Percentiles rank a stretch among this genome's conserved stretches.
phyloP scores from a whole-genome alignment of 176 grass and related monocot species.

The Bothriochloa decipiens region DNA sequence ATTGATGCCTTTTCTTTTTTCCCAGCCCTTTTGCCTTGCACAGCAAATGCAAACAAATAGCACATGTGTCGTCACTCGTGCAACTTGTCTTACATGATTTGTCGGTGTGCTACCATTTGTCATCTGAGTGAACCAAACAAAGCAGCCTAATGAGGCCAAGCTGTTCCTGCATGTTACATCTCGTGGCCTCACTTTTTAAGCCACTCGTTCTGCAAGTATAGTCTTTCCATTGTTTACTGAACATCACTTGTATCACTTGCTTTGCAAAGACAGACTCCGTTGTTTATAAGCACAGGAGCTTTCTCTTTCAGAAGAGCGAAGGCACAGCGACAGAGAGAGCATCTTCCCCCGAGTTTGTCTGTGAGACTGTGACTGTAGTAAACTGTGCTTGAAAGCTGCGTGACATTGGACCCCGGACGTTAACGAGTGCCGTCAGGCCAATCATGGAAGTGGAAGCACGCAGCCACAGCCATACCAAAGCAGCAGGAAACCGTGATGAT shows the following conservation, averaged over 20 bases:
- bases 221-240: background rate
- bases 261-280: background rate
- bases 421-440: background rate
- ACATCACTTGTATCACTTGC: background rate
- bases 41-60: background rate
- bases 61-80: background rate
- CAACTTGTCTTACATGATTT: background rate
- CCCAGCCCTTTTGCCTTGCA: background rate
- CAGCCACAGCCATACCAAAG: too few relatives aligned
- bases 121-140: background rate
- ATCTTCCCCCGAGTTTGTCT: background rate
- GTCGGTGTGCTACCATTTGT: background rate
- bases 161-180: constrained; percentile 7
- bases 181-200: constrained; percentile 6
- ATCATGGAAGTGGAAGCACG: too few relatives aligned
- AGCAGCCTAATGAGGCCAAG: background rate
- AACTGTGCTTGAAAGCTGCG: background rate
- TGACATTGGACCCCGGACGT: background rate
- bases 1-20: constrained; percentile 27
- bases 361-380: background rate
- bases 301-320: background rate
- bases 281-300: background rate
- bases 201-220: background rate
- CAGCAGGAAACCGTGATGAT: too few relatives aligned
- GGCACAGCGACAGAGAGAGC: background rate